Evolutionary conservation across 2,329 filamentous ascomycete genomes (phyloP).

Genomic region (Ascochyta lentis): DNA sequence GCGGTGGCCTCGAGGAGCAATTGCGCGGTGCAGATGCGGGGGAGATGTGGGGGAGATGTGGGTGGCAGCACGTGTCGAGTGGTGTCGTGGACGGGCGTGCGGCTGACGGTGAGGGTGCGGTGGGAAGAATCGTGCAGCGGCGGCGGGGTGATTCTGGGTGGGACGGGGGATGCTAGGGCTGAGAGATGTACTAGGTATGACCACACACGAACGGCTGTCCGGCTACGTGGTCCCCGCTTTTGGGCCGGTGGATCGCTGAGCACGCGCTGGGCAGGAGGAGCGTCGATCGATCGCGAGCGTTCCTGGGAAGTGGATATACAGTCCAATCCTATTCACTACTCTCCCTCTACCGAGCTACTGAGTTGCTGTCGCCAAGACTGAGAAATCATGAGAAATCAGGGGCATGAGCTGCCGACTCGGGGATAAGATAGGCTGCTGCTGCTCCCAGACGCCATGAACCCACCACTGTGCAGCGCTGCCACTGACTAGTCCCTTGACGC

Average conservation of each 20-base stretch:
- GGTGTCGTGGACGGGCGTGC: slow-evolving; percentile 20
- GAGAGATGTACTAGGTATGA: slow-evolving; percentile 13
- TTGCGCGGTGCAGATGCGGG: slow-evolving; percentile 7
- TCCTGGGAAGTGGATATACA: slow-evolving; percentile 4
- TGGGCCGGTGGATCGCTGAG: slow-evolving; percentile 1
- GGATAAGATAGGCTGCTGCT: slow-evolving; percentile 9
- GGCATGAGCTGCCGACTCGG: neutral
- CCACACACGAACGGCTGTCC: slow-evolving; percentile 16
- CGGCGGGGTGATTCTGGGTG: slow-evolving; percentile 20
- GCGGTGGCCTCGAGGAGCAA: neutral
- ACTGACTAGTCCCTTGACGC: slow-evolving; percentile 12
- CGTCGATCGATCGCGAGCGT: slow-evolving; percentile 16
- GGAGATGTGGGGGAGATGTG: slow-evolving; percentile 3
- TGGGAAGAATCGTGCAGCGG: slow-evolving; percentile 12
- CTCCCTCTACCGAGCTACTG: neutral
- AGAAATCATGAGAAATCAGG: slow-evolving; percentile 12
- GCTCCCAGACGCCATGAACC: slow-evolving; percentile 11
- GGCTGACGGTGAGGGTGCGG: slow-evolving; percentile 25
- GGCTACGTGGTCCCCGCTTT: slow-evolving; percentile 12
- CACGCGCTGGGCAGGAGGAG: slow-evolving; percentile 15
- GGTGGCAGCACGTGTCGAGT: slow-evolving; percentile 1
- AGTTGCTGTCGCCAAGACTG: neutral
- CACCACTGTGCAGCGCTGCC: slow-evolving; percentile 13
- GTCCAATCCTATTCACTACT: neutral
- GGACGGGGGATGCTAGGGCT: slow-evolving; percentile 23